Conservation (phyloP, 306 rosid species). For the Castanea mollissima region DNA sequence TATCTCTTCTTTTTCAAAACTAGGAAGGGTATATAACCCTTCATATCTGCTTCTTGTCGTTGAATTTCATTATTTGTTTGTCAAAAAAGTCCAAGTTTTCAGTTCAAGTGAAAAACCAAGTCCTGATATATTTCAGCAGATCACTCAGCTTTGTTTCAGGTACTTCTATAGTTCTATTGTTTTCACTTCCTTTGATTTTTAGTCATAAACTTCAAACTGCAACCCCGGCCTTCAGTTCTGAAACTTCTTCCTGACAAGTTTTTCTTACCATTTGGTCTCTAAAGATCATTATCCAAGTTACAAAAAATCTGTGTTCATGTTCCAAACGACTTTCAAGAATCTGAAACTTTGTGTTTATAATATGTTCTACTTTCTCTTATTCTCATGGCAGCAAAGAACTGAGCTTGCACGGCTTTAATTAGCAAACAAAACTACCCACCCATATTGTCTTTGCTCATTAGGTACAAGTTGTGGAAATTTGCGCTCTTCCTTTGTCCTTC, state of each 20-base stretch:
- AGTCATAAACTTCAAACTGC: neutral
- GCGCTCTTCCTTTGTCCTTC: neutral
- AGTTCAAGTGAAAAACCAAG: neutral
- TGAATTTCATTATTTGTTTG: neutral
- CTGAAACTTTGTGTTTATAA: neutral
- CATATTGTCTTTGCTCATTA: slow-evolving; percentile 20
- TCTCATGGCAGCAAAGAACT: neutral
- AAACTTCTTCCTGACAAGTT: neutral
- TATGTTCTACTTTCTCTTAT: slow-evolving; percentile 15
- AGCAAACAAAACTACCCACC: slow-evolving; percentile 16
- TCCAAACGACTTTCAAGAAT: too few species aligned
- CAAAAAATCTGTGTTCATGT: too few species aligned
- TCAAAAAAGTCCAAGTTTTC: too few species aligned
- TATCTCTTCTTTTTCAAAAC: neutral
- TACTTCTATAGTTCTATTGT: neutral
- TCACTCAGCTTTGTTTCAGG: slow-evolving; percentile 22
- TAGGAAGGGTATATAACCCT: neutral
- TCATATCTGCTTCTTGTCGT: neutral
- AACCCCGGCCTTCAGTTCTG: neutral
- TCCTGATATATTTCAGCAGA: slow-evolving; percentile 12
- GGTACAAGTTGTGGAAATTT: neutral
- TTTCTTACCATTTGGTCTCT: neutral
- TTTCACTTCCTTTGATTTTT: neutral
- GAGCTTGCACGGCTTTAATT: slow-evolving; percentile 21
- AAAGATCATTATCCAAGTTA: too few species aligned